These are phyloP conservation scores for Diaporthe ampelina DNA, from an alignment of 2,329 filamentous ascomycete genomes.

Conservation along the genomic window DNA sequence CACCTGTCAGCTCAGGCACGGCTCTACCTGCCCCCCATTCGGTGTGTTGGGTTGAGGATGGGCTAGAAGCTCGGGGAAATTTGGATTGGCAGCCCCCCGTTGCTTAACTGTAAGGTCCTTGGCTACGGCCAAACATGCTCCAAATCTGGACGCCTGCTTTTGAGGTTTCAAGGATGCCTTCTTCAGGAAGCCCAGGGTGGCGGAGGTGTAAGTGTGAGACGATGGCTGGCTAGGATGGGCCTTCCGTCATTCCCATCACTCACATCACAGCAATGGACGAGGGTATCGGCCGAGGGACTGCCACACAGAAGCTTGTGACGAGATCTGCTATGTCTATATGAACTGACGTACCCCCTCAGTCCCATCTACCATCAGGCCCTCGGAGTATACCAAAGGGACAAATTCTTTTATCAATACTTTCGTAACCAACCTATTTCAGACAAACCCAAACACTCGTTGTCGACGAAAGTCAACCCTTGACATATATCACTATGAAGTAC, in stretches of 20 bases:
- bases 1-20: constrained; percentile 33
- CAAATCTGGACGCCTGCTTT: constrained; percentile 24
- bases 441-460: constrained; percentile 29
- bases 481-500: constrained; percentile 32
- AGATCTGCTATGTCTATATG: constrained; percentile 27
- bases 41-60: neutral
- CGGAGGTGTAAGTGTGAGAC: constrained; percentile 20
- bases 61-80: constrained; percentile 22
- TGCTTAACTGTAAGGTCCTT: neutral
- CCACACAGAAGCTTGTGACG: constrained; percentile 27
- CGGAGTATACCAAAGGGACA: neutral
- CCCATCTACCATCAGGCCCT: neutral
- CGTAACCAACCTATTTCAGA: neutral
- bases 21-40: constrained; percentile 18
- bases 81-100: constrained; percentile 5
- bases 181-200: constrained; percentile 18
- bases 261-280: constrained; percentile 20
- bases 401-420: neutral
- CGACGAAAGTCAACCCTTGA: neutral
- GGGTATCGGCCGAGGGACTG: constrained; percentile 32
- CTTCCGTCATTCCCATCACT: constrained; percentile 27
- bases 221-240: constrained; percentile 29
- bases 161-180: constrained; percentile 24
- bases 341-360: constrained; percentile 24
- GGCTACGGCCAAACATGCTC: neutral